Percentiles rank a stretch among this genome's conserved stretches.
These are phyloP conservation scores for Candida stauntonica DNA, from an alignment of 805 yeast genomes.

Conservation along the genomic window DNA sequence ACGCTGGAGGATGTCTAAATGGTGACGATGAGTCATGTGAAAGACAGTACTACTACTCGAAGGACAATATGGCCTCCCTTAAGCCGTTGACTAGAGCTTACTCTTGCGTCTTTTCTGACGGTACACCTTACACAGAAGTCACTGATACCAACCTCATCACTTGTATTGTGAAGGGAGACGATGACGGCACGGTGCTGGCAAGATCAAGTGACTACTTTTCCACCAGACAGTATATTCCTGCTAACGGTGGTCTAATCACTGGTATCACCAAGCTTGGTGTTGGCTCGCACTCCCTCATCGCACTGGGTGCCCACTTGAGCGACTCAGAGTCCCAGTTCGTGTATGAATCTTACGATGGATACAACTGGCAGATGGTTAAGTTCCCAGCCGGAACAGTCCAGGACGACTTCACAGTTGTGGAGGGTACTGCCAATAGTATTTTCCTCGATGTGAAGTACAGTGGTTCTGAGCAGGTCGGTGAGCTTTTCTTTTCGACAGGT, in stretches of 20 bases:
- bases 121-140: conserved; percentile 22
- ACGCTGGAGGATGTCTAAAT: conserved; percentile 36
- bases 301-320: conserved; percentile 30
- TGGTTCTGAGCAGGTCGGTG: conserved; percentile 24
- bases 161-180: conserved; percentile 41
- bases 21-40: conserved; percentile 30
- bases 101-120: conserved; percentile 31
- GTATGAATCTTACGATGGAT: conserved; percentile 32
- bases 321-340: conserved; percentile 22
- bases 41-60: conserved; percentile 38
- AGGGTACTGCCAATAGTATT: conserved; percentile 36
- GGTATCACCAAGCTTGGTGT: conserved; percentile 33
- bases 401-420: conserved; percentile 29
- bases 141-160: conserved; percentile 33
- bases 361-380: conserved; percentile 30
- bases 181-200: conserved; percentile 30
- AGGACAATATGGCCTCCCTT: conserved; percentile 39
- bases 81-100: conserved; percentile 26
- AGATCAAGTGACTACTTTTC: conserved; percentile 43
- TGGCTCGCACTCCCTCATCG: conserved; percentile 32
- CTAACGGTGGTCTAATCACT: conserved; percentile 30
- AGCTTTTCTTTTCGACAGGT: conserved; percentile 38
- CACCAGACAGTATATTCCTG: conserved; percentile 27
- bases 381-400: conserved; percentile 28
- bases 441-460: conserved; percentile 34